These are phyloP conservation scores for Chrysanthemum seticuspe DNA, from an alignment of 129 eudicot species.

Conservation along the genomic window DNA sequence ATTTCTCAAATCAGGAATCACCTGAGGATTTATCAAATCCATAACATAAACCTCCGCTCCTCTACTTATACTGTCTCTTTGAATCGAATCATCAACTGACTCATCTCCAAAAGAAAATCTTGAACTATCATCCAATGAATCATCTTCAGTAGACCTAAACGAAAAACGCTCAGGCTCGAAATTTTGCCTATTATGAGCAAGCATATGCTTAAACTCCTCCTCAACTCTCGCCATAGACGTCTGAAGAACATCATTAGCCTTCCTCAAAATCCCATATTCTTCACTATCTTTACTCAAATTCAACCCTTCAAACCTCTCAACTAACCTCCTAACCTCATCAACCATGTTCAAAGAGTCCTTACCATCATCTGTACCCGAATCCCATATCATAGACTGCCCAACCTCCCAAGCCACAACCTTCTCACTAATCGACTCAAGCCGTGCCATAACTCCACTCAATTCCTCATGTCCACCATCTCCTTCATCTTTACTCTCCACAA, in stretches of 20 bases:
- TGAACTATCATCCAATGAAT: conserved; percentile 52
- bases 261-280: conserved; percentile 41
- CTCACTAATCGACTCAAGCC: conserved; percentile 45
- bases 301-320: conserved; percentile 54
- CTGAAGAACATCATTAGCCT: conserved; percentile 73
- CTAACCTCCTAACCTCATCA: conserved; percentile 50
- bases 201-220: conserved; percentile 73
- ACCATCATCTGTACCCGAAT: conserved; percentile 56
- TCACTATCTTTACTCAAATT: conserved; percentile 35
- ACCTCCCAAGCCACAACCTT: conserved; percentile 69
- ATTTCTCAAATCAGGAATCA: conserved; percentile 58
- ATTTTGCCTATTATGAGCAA: conserved; percentile 73
- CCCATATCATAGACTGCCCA: conserved; percentile 73
- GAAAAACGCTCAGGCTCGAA: conserved; percentile 78
- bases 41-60: conserved; percentile 58
- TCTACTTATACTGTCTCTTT: conserved; percentile 65
- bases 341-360: conserved; percentile 58
- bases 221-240: conserved; percentile 70
- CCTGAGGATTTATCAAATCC: conserved; percentile 65
- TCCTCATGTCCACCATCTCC: conserved; percentile 24
- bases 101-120: conserved; percentile 72
- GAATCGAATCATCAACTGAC: conserved; percentile 56
- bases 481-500: conserved; percentile 28
- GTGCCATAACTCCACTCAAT: conserved; percentile 44
- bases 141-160: conserved; percentile 82